A percentile compares a stretch with the other conserved stretches of the same genome.
These are phyloP conservation scores for Colletotrichum zoysiae DNA, from an alignment of 2,329 filamentous ascomycete genomes.

Conservation along the genomic window DNA sequence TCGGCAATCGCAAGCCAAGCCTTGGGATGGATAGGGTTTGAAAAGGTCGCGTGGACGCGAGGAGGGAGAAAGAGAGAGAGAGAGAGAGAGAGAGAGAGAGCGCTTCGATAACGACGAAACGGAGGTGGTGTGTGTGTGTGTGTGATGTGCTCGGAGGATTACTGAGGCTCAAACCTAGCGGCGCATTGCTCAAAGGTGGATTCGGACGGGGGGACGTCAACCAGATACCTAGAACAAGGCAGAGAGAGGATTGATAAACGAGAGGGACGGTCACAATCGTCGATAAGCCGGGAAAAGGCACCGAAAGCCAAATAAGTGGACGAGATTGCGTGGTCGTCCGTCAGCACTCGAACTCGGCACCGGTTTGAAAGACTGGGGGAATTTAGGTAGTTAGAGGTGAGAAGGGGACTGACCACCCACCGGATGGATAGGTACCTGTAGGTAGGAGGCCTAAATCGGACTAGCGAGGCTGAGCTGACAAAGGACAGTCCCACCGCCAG, in stretches of 20 bases:
- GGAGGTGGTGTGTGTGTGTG: no score
- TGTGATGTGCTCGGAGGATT: slow-evolving; percentile 11
- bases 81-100: not conserved
- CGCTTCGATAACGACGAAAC: slow-evolving; percentile 1
- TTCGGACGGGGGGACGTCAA: not conserved
- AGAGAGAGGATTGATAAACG: not conserved
- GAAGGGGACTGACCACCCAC: slow-evolving; percentile 19
- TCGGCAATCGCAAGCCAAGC: slow-evolving; percentile 31
- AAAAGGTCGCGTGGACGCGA: not conserved
- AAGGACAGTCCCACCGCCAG: slow-evolving; percentile 11
- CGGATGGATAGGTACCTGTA: no score
- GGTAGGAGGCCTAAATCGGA: slow-evolving; percentile 31
- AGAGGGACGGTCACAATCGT: slow-evolving; percentile 1
- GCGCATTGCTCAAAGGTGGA: slow-evolving; percentile 32
- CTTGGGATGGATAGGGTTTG: slow-evolving; percentile 18
- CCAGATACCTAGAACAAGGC: not conserved
- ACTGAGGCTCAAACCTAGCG: slow-evolving; percentile 38
- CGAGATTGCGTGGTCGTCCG: slow-evolving; percentile 41
- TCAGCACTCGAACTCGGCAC: slow-evolving; percentile 34
- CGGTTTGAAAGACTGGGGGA: slow-evolving; percentile 21
- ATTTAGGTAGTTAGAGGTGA: slow-evolving; percentile 18
- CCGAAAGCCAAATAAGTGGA: slow-evolving; percentile 36
- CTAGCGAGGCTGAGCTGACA: slow-evolving; percentile 42
- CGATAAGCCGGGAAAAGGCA: slow-evolving; percentile 15
- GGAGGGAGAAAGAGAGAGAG: not conserved